Base-by-base conservation (phyloP, 2,329 filamentous ascomycete species). In the Aureobasidium sp. region DNA sequence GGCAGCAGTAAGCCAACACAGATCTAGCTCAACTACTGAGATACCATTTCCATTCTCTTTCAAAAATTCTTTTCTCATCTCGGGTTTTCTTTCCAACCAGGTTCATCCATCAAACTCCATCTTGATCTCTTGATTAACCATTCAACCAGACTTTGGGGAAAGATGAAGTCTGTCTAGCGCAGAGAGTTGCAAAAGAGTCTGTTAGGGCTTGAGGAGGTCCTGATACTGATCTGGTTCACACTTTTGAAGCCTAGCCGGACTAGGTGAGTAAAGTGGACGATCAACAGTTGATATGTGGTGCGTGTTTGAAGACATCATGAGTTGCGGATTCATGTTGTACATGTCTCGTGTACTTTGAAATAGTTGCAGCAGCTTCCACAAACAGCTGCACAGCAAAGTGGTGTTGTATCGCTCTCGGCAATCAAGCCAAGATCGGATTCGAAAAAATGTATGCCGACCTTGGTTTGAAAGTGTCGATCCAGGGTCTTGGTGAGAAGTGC, bases 391-490 rank as follows among this genome's bases (percentile, higher is more conserved):
- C 15, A 37, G 20, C 17, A 12, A 22, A 8, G 12, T 5, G 14
- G 5, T 27, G 14, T 39, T 29, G 31, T 51, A 41, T 51, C 36
- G 57, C 45, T 60, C 45, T 37, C 12, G 44, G 57, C 36, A 34
- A 20, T 42, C 53, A 36, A 36, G 8, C 25, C 45, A 22, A 45
- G 25, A 5, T 60, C 57, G 57, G 57, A 60, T 60, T 60, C 57
- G 57, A 60, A 60, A 48, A 60, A 60, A 60, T 60, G 57, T 60
- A 59, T 60, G 57, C 57, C 57, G 45, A 34, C 57, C 45, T 31
- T 22, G 45, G 42, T 31, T 17, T 44, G 42, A 60, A 34, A 41
- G 45, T 60, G 57, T 41, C 44, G 45, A 49, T 42, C n/a, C 47
- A 14, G 15, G 45, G 34, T 49, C 12, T 22, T 25, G 8, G 15